Conservation (phyloP, 1,284 basidiomycete genomes). For the Pseudozyma thailandica region DNA sequence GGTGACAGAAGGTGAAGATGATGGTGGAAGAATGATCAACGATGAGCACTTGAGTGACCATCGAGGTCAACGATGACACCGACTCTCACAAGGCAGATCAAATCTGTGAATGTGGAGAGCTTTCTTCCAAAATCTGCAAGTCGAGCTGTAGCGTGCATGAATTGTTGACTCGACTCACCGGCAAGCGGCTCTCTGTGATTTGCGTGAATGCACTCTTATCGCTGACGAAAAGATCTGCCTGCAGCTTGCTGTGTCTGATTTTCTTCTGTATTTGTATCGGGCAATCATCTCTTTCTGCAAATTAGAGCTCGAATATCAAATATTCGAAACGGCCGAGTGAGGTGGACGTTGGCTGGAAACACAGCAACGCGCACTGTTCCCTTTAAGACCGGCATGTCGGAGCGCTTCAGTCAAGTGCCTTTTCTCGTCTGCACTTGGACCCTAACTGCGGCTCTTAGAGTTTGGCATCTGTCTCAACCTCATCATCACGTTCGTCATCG, state of each 20-base stretch:
- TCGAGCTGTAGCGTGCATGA: constrained; percentile 2
- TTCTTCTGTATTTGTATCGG: too few species aligned
- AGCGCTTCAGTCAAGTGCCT: background rate
- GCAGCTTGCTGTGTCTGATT: too few species aligned
- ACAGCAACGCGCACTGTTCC: background rate
- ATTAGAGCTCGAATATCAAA: background rate
- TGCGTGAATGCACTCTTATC: constrained; percentile 11
- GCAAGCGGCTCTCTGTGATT: constrained; percentile 12
- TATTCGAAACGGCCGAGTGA: background rate
- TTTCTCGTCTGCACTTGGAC: background rate
- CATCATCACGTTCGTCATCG: background rate
- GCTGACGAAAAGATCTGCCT: background rate
- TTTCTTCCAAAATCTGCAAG: constrained; percentile 25
- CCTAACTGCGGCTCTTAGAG: background rate
- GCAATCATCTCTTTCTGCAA: too few species aligned
- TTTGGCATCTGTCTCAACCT: background rate
- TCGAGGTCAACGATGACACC: background rate
- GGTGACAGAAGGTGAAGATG: background rate
- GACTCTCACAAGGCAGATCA: too few species aligned
- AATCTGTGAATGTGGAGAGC: constrained; percentile 2
- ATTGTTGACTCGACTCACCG: constrained; percentile 19
- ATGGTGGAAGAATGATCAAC: constrained; percentile 2
- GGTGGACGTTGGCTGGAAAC: background rate
- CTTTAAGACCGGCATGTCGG: too few species aligned
- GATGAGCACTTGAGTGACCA: background rate